These are phyloP conservation scores for Fraxinus sp. DNA, from an alignment of 305 asterid species.

Conservation along the genomic window DNA sequence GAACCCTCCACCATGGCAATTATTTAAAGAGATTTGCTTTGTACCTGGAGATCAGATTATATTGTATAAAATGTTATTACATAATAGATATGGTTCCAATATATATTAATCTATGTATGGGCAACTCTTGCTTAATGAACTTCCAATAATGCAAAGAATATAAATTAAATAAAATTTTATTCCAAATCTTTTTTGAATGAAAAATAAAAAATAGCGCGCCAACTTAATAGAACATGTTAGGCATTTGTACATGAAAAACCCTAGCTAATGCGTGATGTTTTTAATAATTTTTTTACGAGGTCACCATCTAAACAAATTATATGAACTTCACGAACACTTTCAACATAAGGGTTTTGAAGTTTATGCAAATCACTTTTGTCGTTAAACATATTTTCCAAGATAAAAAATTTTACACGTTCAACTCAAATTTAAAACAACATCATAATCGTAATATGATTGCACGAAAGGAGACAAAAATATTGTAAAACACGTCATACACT, in stretches of 20 bases:
- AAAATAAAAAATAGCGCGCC: background rate
- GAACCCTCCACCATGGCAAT: slow-evolving; percentile 26
- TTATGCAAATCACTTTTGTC: background rate
- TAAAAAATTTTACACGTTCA: background rate
- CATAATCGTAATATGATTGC: background rate
- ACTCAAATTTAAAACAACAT: background rate
- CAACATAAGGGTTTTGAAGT: background rate
- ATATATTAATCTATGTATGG: background rate
- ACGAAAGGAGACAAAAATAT: background rate
- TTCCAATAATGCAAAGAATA: background rate
- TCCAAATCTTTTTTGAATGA: background rate
- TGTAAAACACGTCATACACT: background rate
- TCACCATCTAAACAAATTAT: background rate
- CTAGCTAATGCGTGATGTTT: background rate
- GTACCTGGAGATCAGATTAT: slow-evolving; percentile 25
- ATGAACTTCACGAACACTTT: too few species aligned
- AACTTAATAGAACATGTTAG: background rate
- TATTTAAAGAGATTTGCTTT: slow-evolving; percentile 28
- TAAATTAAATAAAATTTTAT: too few species aligned
- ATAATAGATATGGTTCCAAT: background rate
- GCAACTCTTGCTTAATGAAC: background rate
- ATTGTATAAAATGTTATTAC: slow-evolving; percentile 10
- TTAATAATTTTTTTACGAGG: too few species aligned
- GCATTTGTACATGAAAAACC: background rate
- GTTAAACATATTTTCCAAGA: background rate